Conservation (phyloP, 2,329 filamentous ascomycete genomes). For the Thelonectria rubi region DNA sequence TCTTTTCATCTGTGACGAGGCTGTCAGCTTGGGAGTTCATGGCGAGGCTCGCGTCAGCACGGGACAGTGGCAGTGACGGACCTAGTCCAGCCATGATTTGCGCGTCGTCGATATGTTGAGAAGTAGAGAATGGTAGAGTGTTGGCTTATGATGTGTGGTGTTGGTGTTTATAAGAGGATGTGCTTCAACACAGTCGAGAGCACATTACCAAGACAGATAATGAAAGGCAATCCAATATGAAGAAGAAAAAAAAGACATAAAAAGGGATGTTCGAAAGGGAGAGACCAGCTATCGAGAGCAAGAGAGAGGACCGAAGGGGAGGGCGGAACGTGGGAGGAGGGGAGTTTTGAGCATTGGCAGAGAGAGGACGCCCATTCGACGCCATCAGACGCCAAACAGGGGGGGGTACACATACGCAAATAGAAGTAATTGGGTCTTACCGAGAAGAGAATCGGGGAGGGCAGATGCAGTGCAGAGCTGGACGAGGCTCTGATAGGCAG, state of each 20-base stretch:
- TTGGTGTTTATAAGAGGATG: constrained; percentile 14
- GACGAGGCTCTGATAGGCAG: constrained; percentile 43
- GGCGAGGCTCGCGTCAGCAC: constrained; percentile 4
- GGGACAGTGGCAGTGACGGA: constrained; percentile 39
- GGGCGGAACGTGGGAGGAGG: constrained; percentile 52
- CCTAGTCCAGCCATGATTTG: constrained; percentile 53
- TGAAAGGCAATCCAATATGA: constrained; percentile 48
- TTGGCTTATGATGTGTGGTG: background rate
- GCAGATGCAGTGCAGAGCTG: background rate
- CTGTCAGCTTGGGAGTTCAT: constrained; percentile 36
- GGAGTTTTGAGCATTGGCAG: constrained; percentile 60
- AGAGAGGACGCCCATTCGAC: constrained; percentile 45
- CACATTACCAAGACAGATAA: constrained; percentile 38
- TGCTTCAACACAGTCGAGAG: constrained; percentile 42
- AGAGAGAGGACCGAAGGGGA: constrained; percentile 48
- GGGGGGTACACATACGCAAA: constrained; percentile 39
- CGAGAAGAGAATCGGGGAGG: no score
- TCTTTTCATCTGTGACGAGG: constrained; percentile 58
- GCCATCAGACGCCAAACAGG: constrained; percentile 46
- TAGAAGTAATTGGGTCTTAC: constrained; percentile 39
- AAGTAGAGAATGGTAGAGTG: background rate
- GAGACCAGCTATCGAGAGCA: constrained; percentile 66
- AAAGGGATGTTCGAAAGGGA: constrained; percentile 33
- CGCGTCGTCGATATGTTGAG: constrained; percentile 25
- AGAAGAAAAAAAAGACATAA: constrained; percentile 40